Percentiles rank a stretch among this genome's conserved stretches.
Evolutionary conservation across 495 filamentous ascomycete species (phyloP).

Genomic region (Acidomyces sp.): DNA sequence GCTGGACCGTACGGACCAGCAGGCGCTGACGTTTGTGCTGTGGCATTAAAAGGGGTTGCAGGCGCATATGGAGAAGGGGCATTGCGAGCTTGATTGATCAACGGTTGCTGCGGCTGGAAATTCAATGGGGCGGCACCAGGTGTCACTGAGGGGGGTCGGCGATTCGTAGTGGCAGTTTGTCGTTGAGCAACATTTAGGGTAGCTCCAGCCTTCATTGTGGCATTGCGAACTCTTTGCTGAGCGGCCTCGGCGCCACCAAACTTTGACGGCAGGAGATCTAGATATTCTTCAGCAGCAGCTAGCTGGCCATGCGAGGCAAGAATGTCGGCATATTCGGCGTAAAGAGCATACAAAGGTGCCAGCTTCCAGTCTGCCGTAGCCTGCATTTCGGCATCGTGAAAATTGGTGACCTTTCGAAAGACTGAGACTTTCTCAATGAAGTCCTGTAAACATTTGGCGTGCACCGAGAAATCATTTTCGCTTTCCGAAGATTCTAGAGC

Average conservation of each 20-base stretch:
- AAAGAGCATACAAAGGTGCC: conserved; percentile 77
- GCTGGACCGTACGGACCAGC: conserved; percentile 9
- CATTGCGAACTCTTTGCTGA: conserved; percentile 71
- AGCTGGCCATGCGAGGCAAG: conserved; percentile 82
- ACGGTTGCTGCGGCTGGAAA: conserved; percentile 12
- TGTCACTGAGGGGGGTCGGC: conserved; percentile 16
- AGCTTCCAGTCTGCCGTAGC: conserved; percentile 78
- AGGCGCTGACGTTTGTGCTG: conserved; percentile 4
- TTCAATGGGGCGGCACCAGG: neutral
- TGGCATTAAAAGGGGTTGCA: no score
- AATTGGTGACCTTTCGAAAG: conserved; percentile 88
- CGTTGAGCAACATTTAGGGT: conserved; percentile 19
- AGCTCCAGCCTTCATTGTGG: conserved; percentile 53
- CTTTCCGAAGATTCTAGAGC: conserved; percentile 45
- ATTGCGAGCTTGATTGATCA: conserved; percentile 15
- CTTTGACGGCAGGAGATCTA: conserved; percentile 71
- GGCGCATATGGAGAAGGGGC: conserved; percentile 21
- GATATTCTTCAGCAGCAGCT: conserved; percentile 74
- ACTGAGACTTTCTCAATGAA: conserved; percentile 98
- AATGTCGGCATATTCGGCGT: conserved; percentile 92
- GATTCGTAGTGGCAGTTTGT: conserved; percentile 16
- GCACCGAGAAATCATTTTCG: conserved; percentile 70
- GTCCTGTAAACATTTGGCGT: conserved; percentile 73
- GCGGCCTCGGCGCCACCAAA: conserved; percentile 85
- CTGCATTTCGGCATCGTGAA: conserved; percentile 61